These are phyloP conservation scores for Brasilioporus rufonigricans DNA, from an alignment of 768 basidiomycete genomes.

Conservation along the genomic window DNA sequence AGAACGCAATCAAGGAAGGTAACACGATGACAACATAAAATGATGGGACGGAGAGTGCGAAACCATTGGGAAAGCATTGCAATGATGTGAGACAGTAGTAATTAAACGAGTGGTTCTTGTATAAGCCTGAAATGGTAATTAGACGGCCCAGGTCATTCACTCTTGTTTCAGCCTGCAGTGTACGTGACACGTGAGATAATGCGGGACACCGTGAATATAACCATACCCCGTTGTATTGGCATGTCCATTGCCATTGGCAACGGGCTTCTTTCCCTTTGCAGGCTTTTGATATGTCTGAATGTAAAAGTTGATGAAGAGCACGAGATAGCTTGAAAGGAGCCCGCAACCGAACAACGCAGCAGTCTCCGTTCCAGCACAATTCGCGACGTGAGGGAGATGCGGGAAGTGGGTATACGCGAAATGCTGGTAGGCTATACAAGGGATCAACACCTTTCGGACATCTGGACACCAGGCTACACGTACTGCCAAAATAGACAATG, in stretches of 20 bases:
- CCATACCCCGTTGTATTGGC: conserved; percentile 37
- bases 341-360: conserved; percentile 89
- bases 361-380: conserved; percentile 85
- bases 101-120: conserved; percentile 15
- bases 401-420: conserved; percentile 65
- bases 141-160: conserved; percentile 13
- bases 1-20: conserved; percentile 12
- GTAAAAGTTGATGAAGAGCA: conserved; percentile 96
- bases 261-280: conserved; percentile 31
- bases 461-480: conserved; percentile 34
- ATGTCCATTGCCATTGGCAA: conserved; percentile 45
- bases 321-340: conserved; percentile 86
- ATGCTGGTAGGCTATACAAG: conserved; percentile 68
- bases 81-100: conserved; percentile 3
- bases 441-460: conserved; percentile 7
- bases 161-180: conserved; percentile 34
- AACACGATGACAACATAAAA: conserved; percentile 17
- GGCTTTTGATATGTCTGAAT: conserved; percentile 81
- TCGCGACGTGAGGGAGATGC: conserved; percentile 64
- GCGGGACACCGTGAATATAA: neutral
- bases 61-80: conserved; percentile 5
- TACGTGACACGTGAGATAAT: neutral
- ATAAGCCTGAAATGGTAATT: neutral
- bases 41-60: conserved; percentile 13
- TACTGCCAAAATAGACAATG: conserved; percentile 93